Evolutionary conservation across 1,139 yeast genomes (phyloP), one percentile per base, ranked within the genome.

Genomic region (Pichia sp.): DNA sequence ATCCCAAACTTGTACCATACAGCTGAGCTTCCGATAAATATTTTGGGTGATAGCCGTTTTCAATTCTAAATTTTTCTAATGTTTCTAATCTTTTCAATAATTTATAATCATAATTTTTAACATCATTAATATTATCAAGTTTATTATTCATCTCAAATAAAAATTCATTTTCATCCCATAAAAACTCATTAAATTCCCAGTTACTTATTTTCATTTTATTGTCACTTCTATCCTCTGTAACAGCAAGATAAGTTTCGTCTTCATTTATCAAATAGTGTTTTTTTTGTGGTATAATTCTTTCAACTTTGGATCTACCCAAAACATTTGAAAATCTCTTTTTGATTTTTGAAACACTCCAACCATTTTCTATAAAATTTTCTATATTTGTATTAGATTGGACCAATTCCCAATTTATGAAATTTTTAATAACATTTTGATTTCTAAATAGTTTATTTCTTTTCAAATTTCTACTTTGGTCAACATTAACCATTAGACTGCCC

Each of bases 11-110:
- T 13, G 63, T 52, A 2, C 57, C 58, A 33, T 64, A 53, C 1
- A 69, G 51, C 25, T 61, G 57, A 2, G 77, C 75, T 54, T 74
- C 78, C 51, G 62, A 60, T 47, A 65, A 61, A 54, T 64, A 64
- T 46, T 62, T 64, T 8, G 60, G 60, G 54, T 58, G 64, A 22
- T 51, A 19, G 13, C 64, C 61, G 19, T 52, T 57, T 13, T 48
- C 31, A 1, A 53, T 11, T 38, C 53, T 51, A 31, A 49, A 55
- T 3, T 55, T 44, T 48, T 64, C 67, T 48, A 61, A 53, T 18
- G 47, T 16, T 42, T 58, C 53, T 42, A 64, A 55, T 14, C 50
- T 45, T 45, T 59, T 52, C 41, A 56, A 52, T 19, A 65, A 44
- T 36, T 36, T 48, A 45, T 53, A 50, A 54, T 66, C 68, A 22